Base-by-base conservation (phyloP, 331 rosid genomes). In the Rhamnella rubrinervis region DNA sequence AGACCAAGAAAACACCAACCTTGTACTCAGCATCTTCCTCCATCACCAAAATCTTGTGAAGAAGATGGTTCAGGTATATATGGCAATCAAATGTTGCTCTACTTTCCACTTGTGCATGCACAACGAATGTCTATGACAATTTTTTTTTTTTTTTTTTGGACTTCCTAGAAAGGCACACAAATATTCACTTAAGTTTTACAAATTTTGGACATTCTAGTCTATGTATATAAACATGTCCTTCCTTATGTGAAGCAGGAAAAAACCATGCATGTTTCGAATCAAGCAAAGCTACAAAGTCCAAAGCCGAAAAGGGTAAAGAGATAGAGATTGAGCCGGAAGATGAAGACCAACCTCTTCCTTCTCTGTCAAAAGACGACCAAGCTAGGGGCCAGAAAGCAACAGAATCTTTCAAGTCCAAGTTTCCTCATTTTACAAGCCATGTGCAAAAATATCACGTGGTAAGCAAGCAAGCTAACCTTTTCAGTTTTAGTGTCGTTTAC, bases 381-480 rank as follows among this genome's bases (percentile, higher is more conserved):
- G 3, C 47, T 40, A 40, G 9, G 14, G 66, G 56, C 41, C 35
- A 16, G 53, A 59, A 65, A 7, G 41, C 60, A 38, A 60, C 40
- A 0, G 58, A 66, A 47, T 20, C 70, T 16, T 66, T 66, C 40
- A 55, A 67, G 28, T 66, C 75, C 31, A 9, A 55, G 20, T 66
- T 59, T 17, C 84, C 78, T 56, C 31, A 25, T 55, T 75, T 68
- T 26, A 38, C 41, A 47, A 18, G 44, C 5, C 38, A 12, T 10
- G 3, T 75, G 12, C 55, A n/a, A 11, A 61, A 0, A 56, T 56
- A 4, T 35, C 10, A 20, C 7, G 53, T 63, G 58, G 66, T 65
- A 47, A 28, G 75, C 74, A 44, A 23, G 23, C 23, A 23, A 59
- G 46, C 69, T 2, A 47, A 41, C 38, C 40, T 21, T 6, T 51